Evolutionary conservation across 2,329 filamentous ascomycete species (phyloP).

Genomic region (Xylaria digitata): DNA sequence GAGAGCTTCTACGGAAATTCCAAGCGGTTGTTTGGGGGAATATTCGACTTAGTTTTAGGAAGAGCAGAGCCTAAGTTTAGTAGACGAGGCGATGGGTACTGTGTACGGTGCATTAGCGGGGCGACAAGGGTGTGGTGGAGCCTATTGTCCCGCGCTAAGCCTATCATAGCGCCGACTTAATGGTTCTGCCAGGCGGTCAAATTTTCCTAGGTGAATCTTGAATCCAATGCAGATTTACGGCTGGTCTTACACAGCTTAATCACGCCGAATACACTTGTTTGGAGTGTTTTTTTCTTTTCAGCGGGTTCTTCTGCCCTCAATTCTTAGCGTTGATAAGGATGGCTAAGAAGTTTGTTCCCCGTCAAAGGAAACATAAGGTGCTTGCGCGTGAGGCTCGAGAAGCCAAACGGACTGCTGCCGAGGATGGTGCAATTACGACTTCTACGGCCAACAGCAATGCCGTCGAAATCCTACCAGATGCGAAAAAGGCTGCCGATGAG

Average conservation of each 20-base stretch:
- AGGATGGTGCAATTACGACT: constrained; percentile 53
- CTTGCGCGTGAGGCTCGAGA: constrained; percentile 72
- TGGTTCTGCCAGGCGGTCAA: constrained; percentile 51
- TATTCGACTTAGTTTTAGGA: too few relatives aligned
- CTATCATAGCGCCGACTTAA: constrained; percentile 11
- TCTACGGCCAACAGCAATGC: constrained; percentile 64
- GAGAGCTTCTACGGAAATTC: not conserved
- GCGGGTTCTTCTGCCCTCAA: not conserved
- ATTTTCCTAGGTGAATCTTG: constrained; percentile 42
- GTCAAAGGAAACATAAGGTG: constrained; percentile 75
- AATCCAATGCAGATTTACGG: constrained; percentile 8
- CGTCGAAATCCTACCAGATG: constrained; percentile 61
- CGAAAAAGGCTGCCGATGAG: constrained; percentile 59
- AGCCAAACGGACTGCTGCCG: constrained; percentile 58
- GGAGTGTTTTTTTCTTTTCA: not conserved
- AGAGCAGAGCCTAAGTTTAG: too few relatives aligned
- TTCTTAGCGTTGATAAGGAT: constrained; percentile 50
- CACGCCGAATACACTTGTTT: not conserved
- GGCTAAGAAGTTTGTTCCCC: constrained; percentile 69
- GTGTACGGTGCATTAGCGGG: not conserved
- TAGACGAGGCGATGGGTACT: not conserved
- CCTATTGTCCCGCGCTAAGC: constrained; percentile 45
- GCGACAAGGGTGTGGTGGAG: not conserved
- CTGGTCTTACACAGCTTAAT: constrained; percentile 18
- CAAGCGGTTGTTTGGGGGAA: too few relatives aligned